Percentiles rank a stretch among this genome's conserved stretches.
Evolutionary conservation across 495 filamentous ascomycete genomes (phyloP).

Genomic region (Bombardia bombarda): DNA sequence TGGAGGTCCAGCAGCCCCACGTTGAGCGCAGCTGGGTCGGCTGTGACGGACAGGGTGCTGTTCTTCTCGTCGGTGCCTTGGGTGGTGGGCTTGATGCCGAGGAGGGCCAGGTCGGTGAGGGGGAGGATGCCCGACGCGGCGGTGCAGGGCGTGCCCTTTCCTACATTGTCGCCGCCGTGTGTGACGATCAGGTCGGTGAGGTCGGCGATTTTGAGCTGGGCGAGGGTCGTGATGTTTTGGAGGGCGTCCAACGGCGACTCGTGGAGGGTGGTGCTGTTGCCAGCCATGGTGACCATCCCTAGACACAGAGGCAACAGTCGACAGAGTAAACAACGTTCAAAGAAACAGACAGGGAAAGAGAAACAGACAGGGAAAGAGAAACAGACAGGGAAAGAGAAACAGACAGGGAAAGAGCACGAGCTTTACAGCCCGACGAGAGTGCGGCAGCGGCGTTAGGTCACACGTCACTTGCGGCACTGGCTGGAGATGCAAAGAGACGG

Average conservation of each 20-base stretch:
- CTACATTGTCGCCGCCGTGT: conserved; percentile 18
- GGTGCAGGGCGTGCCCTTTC: conserved; percentile 14
- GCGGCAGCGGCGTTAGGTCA: too few relatives aligned
- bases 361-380: too few relatives aligned
- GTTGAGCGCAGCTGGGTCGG: conserved; percentile 6
- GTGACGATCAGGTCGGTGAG: conserved; percentile 9
- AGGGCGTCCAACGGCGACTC: too few relatives aligned
- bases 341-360: too few relatives aligned
- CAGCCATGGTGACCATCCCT: too few relatives aligned
- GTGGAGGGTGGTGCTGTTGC: not conserved
- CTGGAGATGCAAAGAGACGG: too few relatives aligned
- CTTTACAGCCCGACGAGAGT: too few relatives aligned
- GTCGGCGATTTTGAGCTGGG: conserved; percentile 5
- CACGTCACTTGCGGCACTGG: too few relatives aligned
- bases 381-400: too few relatives aligned
- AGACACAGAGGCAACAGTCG: too few relatives aligned
- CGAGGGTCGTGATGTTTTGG: conserved; percentile 4
- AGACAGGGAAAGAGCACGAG: too few relatives aligned
- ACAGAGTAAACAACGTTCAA: too few relatives aligned
- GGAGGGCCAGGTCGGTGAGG: conserved; percentile 1
- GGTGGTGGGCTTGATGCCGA: not conserved
- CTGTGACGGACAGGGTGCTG: not conserved
- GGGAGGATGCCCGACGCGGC: conserved; percentile 9
- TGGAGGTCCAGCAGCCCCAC: conserved; percentile 6
- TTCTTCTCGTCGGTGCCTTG: not conserved